Percentiles rank a stretch among this genome's conserved stretches.
These are phyloP conservation scores for Cardamine resedifolia DNA, from an alignment of 345 rosid species.

Conservation along the genomic window DNA sequence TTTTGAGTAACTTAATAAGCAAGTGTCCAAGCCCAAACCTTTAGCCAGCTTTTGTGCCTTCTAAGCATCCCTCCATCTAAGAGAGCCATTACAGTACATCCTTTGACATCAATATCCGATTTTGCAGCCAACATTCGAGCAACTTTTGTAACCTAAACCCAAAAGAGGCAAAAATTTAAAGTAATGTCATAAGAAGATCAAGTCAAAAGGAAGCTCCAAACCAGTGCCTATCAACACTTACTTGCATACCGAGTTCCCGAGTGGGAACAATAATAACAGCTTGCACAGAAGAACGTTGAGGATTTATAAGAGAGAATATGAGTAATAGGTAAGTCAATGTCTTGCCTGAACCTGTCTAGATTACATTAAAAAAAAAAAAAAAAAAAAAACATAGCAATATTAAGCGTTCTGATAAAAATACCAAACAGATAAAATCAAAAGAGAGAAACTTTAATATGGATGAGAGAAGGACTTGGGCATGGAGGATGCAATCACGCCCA, in stretches of 20 bases:
- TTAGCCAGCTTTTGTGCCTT: conserved; percentile 92
- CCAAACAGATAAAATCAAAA: conserved; percentile 12
- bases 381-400: conserved; percentile 23
- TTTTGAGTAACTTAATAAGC: not conserved
- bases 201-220: not conserved
- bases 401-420: not conserved
- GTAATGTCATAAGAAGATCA: not conserved
- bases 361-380: too few species aligned
- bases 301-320: conserved; percentile 62
- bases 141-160: conserved; percentile 69
- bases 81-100: conserved; percentile 81
- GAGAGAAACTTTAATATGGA: not conserved
- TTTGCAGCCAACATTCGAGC: conserved; percentile 77
- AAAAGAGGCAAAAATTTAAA: conserved; percentile 18
- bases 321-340: conserved; percentile 77
- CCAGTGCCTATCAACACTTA: conserved; percentile 32
- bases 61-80: conserved; percentile 80
- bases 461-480: conserved; percentile 69
- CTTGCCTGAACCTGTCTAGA: conserved; percentile 94
- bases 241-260: conserved; percentile 93
- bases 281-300: conserved; percentile 78
- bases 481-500: conserved; percentile 77
- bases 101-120: conserved; percentile 48
- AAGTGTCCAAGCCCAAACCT: conserved; percentile 46
- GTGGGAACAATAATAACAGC: conserved; percentile 86